phyloP scores from a whole-genome alignment of 345 rosid genomes.

The Hypericum androsaemum region DNA sequence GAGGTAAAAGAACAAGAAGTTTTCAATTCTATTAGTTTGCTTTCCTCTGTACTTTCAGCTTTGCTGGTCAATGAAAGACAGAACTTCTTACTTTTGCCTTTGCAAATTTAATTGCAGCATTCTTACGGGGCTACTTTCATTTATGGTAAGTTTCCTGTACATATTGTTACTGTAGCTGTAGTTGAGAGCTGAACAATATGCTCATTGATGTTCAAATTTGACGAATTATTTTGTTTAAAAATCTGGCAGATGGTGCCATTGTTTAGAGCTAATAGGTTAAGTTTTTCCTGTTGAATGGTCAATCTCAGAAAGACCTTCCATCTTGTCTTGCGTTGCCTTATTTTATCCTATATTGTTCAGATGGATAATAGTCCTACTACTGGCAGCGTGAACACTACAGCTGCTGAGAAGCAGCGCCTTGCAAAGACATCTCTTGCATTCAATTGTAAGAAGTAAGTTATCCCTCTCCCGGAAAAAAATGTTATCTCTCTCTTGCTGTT shows the following conservation, averaged over 20 bases:
- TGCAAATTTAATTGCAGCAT: conserved; percentile 49
- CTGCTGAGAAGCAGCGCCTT: conserved; percentile 69
- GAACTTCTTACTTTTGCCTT: no score
- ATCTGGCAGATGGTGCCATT: no score
- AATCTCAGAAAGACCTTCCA: conserved; percentile 8
- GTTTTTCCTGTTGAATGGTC: not conserved
- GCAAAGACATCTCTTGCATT: conserved; percentile 90
- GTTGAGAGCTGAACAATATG: not conserved
- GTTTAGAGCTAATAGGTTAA: no score
- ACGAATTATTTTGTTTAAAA: no score
- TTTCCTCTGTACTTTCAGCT: not conserved
- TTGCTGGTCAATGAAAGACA: not conserved
- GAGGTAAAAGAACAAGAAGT: conserved; percentile 38
- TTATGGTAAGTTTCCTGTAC: conserved; percentile 63
- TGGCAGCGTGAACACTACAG: conserved; percentile 79
- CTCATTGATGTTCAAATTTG: not conserved
- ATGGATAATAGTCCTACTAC: conserved; percentile 97
- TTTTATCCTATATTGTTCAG: conserved; percentile 29
- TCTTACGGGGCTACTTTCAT: conserved; percentile 95
- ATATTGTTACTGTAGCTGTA: no score
- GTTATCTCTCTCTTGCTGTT: not conserved
- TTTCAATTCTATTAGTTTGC: not conserved
- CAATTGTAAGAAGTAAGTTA: conserved; percentile 87
- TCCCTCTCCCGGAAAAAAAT: not conserved
- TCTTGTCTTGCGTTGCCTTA: conserved; percentile 3